A percentile compares a stretch with the other conserved stretches of the same genome.
phyloP scores from a whole-genome alignment of 1,284 basidiomycete species.

The Rhodotorula sp. region DNA sequence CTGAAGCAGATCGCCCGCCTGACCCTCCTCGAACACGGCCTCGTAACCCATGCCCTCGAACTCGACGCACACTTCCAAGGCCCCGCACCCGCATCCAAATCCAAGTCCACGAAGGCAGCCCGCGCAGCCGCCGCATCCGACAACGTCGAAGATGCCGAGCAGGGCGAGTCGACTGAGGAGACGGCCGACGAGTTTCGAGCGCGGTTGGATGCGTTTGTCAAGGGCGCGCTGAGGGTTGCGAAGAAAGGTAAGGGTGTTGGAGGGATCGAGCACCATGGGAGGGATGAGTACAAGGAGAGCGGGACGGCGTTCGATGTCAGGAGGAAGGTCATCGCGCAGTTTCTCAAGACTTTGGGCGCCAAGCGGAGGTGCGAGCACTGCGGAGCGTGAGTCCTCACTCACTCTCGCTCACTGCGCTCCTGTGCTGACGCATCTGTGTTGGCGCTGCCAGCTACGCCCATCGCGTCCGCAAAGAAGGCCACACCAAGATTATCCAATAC shows the following conservation, averaged over 20 bases:
- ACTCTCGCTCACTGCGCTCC: no score
- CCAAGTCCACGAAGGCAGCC: conserved; percentile 37
- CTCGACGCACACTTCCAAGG: conserved; percentile 61
- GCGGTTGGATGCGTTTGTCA: conserved; percentile 72
- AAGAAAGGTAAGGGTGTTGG: conserved; percentile 35
- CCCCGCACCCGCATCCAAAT: conserved; percentile 27
- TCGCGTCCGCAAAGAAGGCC: conserved; percentile 88
- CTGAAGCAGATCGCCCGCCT: conserved; percentile 83
- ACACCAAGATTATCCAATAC: conserved; percentile 92
- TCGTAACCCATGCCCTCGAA: conserved; percentile 74
- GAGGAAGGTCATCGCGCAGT: conserved; percentile 78
- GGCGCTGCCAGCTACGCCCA: conserved; percentile 67
- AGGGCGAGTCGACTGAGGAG: conserved; percentile 50
- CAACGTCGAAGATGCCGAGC: conserved; percentile 49
- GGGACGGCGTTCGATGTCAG: conserved; percentile 81
- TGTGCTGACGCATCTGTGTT: background rate
- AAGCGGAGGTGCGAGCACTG: conserved; percentile 73
- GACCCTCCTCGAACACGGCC: conserved; percentile 83
- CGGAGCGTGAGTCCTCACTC: conserved; percentile 65
- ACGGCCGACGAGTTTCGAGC: conserved; percentile 65
- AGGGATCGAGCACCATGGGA: conserved; percentile 54
- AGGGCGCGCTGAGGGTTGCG: conserved; percentile 62
- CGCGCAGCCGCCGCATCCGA: conserved; percentile 48
- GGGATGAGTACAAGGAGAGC: conserved; percentile 81
- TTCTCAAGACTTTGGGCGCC: conserved; percentile 67